phyloP scores from a whole-genome alignment of 768 basidiomycete species.

The Flagelloscypha sp. region DNA sequence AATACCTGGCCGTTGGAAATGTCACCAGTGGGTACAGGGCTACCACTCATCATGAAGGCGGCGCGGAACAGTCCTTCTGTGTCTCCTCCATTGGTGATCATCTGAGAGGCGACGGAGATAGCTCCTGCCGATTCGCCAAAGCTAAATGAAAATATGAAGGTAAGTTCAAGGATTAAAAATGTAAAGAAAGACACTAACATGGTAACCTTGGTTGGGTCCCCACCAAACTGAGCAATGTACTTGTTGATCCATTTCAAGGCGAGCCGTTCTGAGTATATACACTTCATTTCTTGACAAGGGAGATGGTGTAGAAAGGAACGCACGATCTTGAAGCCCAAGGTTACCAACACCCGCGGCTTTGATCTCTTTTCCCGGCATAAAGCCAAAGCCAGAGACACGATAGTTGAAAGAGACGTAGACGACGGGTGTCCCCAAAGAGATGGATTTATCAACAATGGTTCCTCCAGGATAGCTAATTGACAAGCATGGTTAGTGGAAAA shows the following conservation, averaged over 20 bases:
- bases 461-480: conserved; percentile 31
- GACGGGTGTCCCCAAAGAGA: conserved; percentile 34
- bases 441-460: conserved; percentile 35
- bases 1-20: conserved; percentile 36
- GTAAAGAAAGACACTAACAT: conserved; percentile 22
- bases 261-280: conserved; percentile 20
- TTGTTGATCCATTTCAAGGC: conserved; percentile 40
- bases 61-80: conserved; percentile 26
- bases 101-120: conserved; percentile 31
- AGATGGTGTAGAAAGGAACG: conserved; percentile 7
- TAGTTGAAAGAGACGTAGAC: conserved; percentile 51
- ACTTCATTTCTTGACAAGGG: neutral
- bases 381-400: conserved; percentile 22
- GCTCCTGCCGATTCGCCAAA: conserved; percentile 43
- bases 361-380: conserved; percentile 22
- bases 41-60: conserved; percentile 33
- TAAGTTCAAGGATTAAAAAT: too few species aligned
- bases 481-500: neutral
- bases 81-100: conserved; percentile 24
- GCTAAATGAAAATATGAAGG: too few species aligned
- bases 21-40: conserved; percentile 35
- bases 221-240: conserved; percentile 39
- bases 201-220: conserved; percentile 33
- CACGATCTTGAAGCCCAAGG: conserved; percentile 37
- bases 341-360: conserved; percentile 25